phyloP scores from a whole-genome alignment of 352 stramenopile species.

The Phytophthora brassicae region DNA sequence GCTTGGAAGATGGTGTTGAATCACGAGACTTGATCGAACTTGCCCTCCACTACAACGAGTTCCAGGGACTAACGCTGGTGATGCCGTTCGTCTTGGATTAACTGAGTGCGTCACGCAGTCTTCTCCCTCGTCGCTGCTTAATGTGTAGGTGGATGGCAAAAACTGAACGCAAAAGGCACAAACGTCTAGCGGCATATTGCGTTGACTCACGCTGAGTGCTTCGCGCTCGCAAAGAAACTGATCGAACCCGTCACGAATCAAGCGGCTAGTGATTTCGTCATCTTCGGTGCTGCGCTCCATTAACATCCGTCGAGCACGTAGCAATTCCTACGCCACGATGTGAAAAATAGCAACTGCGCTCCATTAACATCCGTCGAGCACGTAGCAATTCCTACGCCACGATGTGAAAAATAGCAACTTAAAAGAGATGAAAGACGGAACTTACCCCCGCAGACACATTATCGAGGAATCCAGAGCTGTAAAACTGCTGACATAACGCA shows the following conservation, averaged over 20 bases:
- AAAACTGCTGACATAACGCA: conserved; percentile 50
- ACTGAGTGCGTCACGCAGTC: conserved; percentile 1
- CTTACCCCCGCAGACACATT: conserved; percentile 51
- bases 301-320: conserved; percentile 58
- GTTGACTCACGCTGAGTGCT: conserved; percentile 19
- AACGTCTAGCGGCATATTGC: conserved; percentile 40
- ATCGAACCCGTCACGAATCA: conserved; percentile 42
- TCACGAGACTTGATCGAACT: conserved; percentile 49
- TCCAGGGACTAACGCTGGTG: neutral
- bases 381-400: too few species aligned
- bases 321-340: conserved; percentile 61
- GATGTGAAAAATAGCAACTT: too few species aligned
- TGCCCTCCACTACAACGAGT: conserved; percentile 6
- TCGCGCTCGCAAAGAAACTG: conserved; percentile 47
- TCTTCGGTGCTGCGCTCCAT: conserved; percentile 39
- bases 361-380: too few species aligned
- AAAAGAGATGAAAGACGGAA: neutral
- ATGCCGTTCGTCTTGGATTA: conserved; percentile 2
- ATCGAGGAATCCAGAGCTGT: conserved; percentile 47
- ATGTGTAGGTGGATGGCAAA: conserved; percentile 46
- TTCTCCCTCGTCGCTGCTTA: conserved; percentile 33
- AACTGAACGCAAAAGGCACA: conserved; percentile 59
- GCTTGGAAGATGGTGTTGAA: conserved; percentile 52
- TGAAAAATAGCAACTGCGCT: too few species aligned
- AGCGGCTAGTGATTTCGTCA: conserved; percentile 8